These are phyloP conservation scores for Kwoniella bestiolae DNA, from an alignment of 768 basidiomycete genomes.

Conservation along the genomic window DNA sequence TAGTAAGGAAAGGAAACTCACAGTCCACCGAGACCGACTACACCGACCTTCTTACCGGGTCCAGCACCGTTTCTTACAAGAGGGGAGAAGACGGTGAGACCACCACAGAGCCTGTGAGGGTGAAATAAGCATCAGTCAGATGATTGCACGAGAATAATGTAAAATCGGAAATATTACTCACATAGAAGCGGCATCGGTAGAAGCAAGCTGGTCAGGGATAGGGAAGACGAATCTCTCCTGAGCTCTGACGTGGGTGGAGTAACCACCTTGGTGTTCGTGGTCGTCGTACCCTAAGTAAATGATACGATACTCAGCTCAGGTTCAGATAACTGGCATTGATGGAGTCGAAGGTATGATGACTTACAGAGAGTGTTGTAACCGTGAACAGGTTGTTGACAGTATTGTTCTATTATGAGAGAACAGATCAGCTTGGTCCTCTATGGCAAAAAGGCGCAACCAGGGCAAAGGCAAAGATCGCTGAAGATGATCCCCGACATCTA, in stretches of 20 bases:
- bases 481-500: too few species aligned
- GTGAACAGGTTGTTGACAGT: constrained; percentile 48
- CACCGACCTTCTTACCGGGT: constrained; percentile 69
- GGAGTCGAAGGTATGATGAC: neutral
- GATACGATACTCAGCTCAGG: neutral
- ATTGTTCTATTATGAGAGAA: constrained; percentile 46
- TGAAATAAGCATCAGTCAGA: neutral
- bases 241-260: constrained; percentile 62
- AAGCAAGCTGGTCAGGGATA: constrained; percentile 64
- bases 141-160: neutral
- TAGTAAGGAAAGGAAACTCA: too few species aligned
- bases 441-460: too few species aligned
- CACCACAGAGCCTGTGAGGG: constrained; percentile 63
- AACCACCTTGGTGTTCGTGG: constrained; percentile 60
- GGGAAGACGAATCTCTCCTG: constrained; percentile 65
- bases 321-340: too few species aligned
- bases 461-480: neutral
- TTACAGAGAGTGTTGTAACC: constrained; percentile 52
- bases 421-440: too few species aligned
- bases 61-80: constrained; percentile 64
- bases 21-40: constrained; percentile 71
- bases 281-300: constrained; percentile 49
- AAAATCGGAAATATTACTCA: constrained; percentile 25
- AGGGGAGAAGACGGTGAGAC: constrained; percentile 69
- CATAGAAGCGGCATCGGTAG: constrained; percentile 67